These are phyloP conservation scores for Cantharellus cinnabarinus DNA, from an alignment of 768 basidiomycete species.

Conservation along the genomic window DNA sequence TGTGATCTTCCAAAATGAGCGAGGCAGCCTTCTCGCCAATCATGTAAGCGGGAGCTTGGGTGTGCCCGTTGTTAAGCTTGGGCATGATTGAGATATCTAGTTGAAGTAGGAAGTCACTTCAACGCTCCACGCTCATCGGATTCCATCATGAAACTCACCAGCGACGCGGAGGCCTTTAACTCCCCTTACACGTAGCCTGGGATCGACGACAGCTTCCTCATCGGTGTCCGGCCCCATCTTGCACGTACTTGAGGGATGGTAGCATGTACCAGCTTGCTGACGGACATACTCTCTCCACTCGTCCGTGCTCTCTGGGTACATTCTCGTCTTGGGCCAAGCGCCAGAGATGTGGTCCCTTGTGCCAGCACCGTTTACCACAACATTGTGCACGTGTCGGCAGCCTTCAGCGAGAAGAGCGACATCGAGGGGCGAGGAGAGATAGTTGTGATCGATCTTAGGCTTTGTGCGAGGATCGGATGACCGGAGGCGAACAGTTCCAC, in stretches of 20 bases:
- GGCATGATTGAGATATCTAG: slow-evolving; percentile 5
- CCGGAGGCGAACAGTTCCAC: slow-evolving; percentile 4
- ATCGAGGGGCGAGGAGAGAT: slow-evolving; percentile 2
- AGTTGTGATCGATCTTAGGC: slow-evolving; percentile 6
- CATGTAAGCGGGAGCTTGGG: slow-evolving; percentile 1
- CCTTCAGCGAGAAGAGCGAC: slow-evolving; percentile 1
- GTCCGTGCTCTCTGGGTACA: not conserved
- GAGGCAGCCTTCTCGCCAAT: not conserved
- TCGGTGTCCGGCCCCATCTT: slow-evolving; percentile 4
- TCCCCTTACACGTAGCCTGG: slow-evolving; percentile 2
- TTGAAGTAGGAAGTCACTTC: not conserved
- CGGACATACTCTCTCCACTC: slow-evolving; percentile 3
- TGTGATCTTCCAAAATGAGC: not conserved
- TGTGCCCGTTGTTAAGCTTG: not conserved
- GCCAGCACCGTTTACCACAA: not conserved
- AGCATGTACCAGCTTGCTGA: slow-evolving; percentile 1
- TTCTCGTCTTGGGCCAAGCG: not conserved
- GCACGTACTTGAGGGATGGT: slow-evolving; percentile 4
- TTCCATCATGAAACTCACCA: not conserved
- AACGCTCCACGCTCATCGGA: not conserved
- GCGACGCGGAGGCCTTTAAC: slow-evolving; percentile 1
- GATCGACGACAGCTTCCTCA: slow-evolving; percentile 2
- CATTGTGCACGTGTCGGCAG: slow-evolving; percentile 1
- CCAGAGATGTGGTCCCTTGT: not conserved
- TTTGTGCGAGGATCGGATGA: slow-evolving; percentile 3